Evolutionary conservation across 305 asterid species (phyloP), one percentile per base, ranked within the genome.

Genomic region (Fraxinus velutina): DNA sequence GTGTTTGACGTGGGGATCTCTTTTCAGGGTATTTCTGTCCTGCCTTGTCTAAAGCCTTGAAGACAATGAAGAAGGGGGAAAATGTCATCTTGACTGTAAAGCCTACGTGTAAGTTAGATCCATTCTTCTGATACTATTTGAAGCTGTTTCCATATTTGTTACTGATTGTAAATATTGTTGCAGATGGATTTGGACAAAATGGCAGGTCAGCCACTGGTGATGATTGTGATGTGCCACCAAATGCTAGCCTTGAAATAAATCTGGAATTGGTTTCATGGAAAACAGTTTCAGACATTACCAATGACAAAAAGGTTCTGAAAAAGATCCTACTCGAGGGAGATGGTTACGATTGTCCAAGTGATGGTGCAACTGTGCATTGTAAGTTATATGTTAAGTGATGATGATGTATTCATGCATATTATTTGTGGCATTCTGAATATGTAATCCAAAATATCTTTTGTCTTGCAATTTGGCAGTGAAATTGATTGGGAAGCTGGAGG

Each of bases 1-100:
- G 9, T 30, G 42, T 71, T 24, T 30, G 21, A 71, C 1, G 19
- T 32, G 22, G 24, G 2, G 22, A 30, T 22, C n/a, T 66, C 19
- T 42, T 85, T 29, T 84, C 82, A 93, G 98, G 98, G 75, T 88
- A 89, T 75, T 93, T 94, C 79, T 96, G 98, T 80, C 98, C 97
- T 87, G 99, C 97, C n/a, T 80, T 96, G 55, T 86, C 97, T 42
- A 93, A 88, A 87, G 97, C 97, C 29, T 92, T 93, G 87, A 96
- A 91, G 85, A 94, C 99, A 5, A 96, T 96, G 97, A 93, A 93
- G 91, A 96, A 91, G 79, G 99, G 96, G 39, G 98, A 96, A 84
- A 90, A 90, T 85, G 97, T 88, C 73, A 88, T 88, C 6, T 86
- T 96, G 24, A 86, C 92, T 0, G 97, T 96, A 50, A 92, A 94